These are phyloP conservation scores for Aspergillus sergii DNA, from an alignment of 2,329 filamentous ascomycete species.

Conservation along the genomic window DNA sequence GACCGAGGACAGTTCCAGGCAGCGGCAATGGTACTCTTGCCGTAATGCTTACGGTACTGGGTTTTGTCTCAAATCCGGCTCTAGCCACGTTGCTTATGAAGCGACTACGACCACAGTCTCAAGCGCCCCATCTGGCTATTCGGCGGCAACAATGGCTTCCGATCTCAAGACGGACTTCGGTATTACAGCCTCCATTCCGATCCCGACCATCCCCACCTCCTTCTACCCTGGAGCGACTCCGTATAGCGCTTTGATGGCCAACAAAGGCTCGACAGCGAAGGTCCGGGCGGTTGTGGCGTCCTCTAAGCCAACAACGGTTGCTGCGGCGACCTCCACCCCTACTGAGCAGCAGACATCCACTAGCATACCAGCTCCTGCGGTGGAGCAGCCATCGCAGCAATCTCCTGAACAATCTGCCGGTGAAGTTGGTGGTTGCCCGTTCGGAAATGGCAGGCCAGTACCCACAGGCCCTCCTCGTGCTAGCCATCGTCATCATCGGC, in stretches of 20 bases:
- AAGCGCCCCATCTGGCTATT: slow-evolving; percentile 27
- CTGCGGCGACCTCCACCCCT: background rate
- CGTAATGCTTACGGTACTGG: slow-evolving; percentile 53
- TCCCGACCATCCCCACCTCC: slow-evolving; percentile 23
- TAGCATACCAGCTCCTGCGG: background rate
- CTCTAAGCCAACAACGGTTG: background rate
- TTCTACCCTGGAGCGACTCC: slow-evolving; percentile 37
- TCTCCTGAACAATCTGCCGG: background rate
- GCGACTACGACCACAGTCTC: slow-evolving; percentile 23
- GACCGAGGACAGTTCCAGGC: slow-evolving; percentile 25
- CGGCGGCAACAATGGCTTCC: slow-evolving; percentile 28
- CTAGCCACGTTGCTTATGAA: slow-evolving; percentile 21
- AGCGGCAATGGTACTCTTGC: slow-evolving; percentile 45
- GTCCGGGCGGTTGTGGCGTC: background rate
- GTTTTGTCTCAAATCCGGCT: slow-evolving; percentile 46
- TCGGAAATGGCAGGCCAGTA: background rate
- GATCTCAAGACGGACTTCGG: slow-evolving; percentile 27
- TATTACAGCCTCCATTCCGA: slow-evolving; percentile 24
- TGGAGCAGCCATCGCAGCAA: background rate
- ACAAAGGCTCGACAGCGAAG: background rate
- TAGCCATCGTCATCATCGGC: background rate
- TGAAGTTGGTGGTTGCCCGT: background rate
- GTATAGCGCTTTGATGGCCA: slow-evolving; percentile 24
- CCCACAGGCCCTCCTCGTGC: background rate
- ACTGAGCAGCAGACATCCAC: background rate